Evolutionary conservation across 2,329 filamentous ascomycete species (phyloP), one percentile per base, ranked within the genome.

Genomic region (Clarireedia paspali): DNA sequence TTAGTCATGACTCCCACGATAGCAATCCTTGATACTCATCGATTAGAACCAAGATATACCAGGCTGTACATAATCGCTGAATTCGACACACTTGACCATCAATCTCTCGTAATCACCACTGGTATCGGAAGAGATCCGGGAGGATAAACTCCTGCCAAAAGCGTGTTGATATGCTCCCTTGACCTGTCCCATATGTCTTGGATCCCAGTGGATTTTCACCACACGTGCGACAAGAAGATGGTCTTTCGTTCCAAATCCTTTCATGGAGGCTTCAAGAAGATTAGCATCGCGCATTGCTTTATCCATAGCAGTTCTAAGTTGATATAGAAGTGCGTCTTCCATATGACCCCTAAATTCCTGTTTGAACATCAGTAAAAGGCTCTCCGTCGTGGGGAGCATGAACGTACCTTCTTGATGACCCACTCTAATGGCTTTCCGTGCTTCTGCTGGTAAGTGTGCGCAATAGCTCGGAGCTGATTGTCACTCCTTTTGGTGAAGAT

Each of bases 321-420:
- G 90, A 68, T 84, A 84, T 26, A 94, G 73, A 0, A 97, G 79
- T 0, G 90, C 90, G 15, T 89, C 82, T 69, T 91, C 78, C 91
- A 97, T 96, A 69, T 97, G 92, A 0, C 92, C 92, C 0, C 85
- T 88, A 72, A 96, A 96, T 66, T 94, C 84, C 74, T 85, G 58
- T 7, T 57, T 38, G 40, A 5, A 50, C 46, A 50, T 66, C 56
- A 66, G 46, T 48, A 45, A 38, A 27, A 38, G 40, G 40, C 50
- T 14, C 17, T 12, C n/a, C 3, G 42, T 10, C 20, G n/a, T 6
- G 68, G 15, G 42, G 6, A 17, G 5, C n/a, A 20, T 30, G 6
- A 30, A 40, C 75, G 72, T 70, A 84, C 82, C 64, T 82, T 87
- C 60, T 83, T 82, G 64, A 97, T 83, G 50, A 90, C 84, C 36